Percentiles rank a stretch among this genome's conserved stretches.
These are phyloP conservation scores for Ceratobasidium sp. DNA, from an alignment of 1,284 basidiomycete genomes.

Conservation along the genomic window DNA sequence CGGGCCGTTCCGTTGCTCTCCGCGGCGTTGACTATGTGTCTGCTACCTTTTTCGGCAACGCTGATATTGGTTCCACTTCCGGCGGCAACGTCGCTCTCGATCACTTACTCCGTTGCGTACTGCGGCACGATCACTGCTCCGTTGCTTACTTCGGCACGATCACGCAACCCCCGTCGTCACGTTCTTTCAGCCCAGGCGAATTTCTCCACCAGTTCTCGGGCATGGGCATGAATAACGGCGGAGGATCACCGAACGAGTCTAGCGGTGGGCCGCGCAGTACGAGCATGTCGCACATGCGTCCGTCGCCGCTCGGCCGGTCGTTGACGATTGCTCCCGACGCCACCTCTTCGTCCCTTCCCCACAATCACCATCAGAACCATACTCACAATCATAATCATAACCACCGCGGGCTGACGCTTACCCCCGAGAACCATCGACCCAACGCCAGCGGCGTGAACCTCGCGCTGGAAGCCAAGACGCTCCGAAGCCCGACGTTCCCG, in stretches of 20 bases:
- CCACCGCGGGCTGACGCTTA: constrained; percentile 14
- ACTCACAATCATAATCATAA: too few species aligned
- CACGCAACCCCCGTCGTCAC: too few species aligned
- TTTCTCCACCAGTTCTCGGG: constrained; percentile 43
- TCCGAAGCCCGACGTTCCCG: constrained; percentile 40
- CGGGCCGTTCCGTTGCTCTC: not conserved
- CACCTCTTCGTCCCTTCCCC: not conserved
- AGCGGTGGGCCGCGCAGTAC: constrained; percentile 18
- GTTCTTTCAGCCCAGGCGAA: constrained; percentile 34
- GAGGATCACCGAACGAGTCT: not conserved
- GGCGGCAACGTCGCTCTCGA: not conserved
- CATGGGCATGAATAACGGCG: constrained; percentile 36
- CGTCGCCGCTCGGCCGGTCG: constrained; percentile 26
- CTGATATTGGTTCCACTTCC: not conserved
- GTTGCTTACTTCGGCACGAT: too few species aligned
- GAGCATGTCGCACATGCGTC: constrained; percentile 26
- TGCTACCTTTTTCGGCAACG: not conserved
- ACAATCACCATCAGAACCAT: not conserved
- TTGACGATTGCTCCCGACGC: constrained; percentile 37
- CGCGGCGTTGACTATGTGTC: not conserved
- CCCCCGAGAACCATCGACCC: not conserved
- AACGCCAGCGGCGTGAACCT: constrained; percentile 5
- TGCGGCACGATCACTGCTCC: too few species aligned
- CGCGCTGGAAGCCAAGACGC: constrained; percentile 20
- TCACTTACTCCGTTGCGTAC: too few species aligned